phyloP scores from a whole-genome alignment of 2,329 filamentous ascomycete species.

The Verticillium longisporum region DNA sequence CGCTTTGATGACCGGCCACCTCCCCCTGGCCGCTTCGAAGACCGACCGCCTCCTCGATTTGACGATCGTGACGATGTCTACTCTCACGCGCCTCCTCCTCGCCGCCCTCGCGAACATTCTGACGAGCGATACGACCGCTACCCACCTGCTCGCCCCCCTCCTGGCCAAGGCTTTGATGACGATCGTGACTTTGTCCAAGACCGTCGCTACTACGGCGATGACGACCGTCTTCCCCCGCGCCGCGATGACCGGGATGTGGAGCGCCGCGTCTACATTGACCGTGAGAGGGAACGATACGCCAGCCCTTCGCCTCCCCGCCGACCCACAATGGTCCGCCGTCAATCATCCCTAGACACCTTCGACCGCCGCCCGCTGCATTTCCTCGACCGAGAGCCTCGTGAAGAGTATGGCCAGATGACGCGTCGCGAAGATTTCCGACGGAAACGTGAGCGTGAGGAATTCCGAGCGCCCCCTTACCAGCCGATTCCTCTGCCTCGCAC shows the following conservation, averaged over 20 bases:
- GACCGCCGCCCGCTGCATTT: slow-evolving; percentile 60
- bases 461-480: slow-evolving; percentile 42
- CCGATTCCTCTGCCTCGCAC: slow-evolving; percentile 66
- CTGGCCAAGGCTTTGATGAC: slow-evolving; percentile 7
- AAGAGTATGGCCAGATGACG: slow-evolving; percentile 57
- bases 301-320: slow-evolving; percentile 47
- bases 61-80: slow-evolving; percentile 43
- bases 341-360: slow-evolving; percentile 86
- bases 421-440: slow-evolving; percentile 35
- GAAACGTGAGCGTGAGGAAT: slow-evolving; percentile 37
- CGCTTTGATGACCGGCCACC: slow-evolving; percentile 32
- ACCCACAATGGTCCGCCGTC: slow-evolving; percentile 65
- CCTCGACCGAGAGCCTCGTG: slow-evolving; percentile 35
- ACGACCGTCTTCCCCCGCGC: slow-evolving; percentile 29
- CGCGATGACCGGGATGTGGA: slow-evolving; percentile 35
- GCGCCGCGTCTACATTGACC: slow-evolving; percentile 48
- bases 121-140: slow-evolving; percentile 44
- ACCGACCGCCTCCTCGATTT: slow-evolving; percentile 30
- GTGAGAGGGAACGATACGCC: slow-evolving; percentile 45
- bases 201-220: slow-evolving; percentile 49
- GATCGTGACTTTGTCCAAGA: slow-evolving; percentile 43
- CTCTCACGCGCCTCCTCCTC: slow-evolving; percentile 13
- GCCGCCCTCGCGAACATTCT: slow-evolving; percentile 25
- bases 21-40: slow-evolving; percentile 23
- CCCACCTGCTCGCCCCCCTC: background rate